Conservation (phyloP, 163 green algal genomes). For the Chlamydomonas reinhardtii region DNA sequence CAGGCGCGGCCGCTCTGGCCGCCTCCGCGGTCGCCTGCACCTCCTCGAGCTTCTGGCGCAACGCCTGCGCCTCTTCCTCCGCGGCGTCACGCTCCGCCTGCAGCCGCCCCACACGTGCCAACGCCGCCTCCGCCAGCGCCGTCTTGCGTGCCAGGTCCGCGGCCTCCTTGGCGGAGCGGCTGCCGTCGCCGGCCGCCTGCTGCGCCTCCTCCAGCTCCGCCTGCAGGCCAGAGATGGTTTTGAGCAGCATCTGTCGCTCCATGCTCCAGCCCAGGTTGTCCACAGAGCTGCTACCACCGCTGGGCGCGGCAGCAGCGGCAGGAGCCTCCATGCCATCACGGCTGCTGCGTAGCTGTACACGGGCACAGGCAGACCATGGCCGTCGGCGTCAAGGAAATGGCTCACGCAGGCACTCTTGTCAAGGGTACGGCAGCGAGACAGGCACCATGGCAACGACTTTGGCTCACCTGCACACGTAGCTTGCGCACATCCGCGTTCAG, state of each 20-base stretch:
- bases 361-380: not conserved
- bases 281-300: not conserved
- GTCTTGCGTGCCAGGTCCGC: not conserved
- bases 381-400: not conserved
- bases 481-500: slow-evolving; percentile 2
- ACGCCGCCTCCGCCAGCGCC: not conserved
- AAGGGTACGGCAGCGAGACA: too few relatives aligned
- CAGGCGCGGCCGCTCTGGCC: not conserved
- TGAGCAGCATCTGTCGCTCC: slow-evolving; percentile 41
- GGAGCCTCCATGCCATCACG: not conserved
- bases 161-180: not conserved
- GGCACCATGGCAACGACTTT: too few relatives aligned
- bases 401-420: too few relatives aligned
- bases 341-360: slow-evolving; percentile 2
- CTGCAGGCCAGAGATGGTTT: slow-evolving; percentile 23
- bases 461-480: not conserved
- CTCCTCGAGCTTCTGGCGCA: slow-evolving; percentile 11
- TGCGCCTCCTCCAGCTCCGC: not conserved
- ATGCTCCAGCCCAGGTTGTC: slow-evolving; percentile 26
- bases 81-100: slow-evolving; percentile 17
- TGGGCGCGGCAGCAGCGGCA: not conserved
- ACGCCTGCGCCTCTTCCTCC: not conserved
- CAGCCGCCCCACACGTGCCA: slow-evolving; percentile 1
- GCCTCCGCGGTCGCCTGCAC: not conserved
- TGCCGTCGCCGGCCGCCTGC: not conserved